Evolutionary conservation across 768 basidiomycete genomes (phyloP), one percentile per base, ranked within the genome.

Genomic region (Termitomyces sp.): DNA sequence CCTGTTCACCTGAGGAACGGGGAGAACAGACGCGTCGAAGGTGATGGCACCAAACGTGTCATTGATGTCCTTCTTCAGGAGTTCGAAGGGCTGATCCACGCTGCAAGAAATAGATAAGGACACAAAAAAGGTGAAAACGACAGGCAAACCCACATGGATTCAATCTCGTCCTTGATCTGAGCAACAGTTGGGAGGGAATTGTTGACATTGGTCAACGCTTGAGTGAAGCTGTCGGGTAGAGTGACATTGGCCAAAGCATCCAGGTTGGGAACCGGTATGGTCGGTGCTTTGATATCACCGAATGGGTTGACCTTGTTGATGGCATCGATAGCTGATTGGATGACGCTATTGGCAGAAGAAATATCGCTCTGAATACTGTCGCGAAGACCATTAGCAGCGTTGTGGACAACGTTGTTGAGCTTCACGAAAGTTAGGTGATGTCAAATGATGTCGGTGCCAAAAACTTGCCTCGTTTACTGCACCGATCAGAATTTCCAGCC

Each of bases 21-120:
- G 91, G 24, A 97, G 82, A 11, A 84, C 72, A 9, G 87, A 84
- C 8, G 89, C 79, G 67, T 92, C 81, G 74, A 95, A 90, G 39
- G 79, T 76, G 44, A 96, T 79, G n/a, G 82, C 82, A 35, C 81
- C 69, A 64, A 97, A 90, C 0, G 94, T 95, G 60, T 87, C 81
- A 70, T 96, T 96, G 73, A 98, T 94, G 54, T 96, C 92, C 62
- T 85, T 78, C 73, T 95, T 97, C 56, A 98, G 73, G 3, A 85
- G 78, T 68, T 97, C 92, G 69, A 98, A 97, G 0, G 96, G 96
- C 0, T 83, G 88, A 69, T 91, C 86, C 65, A 97, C 83, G 58
- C 90, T 94, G 62, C 9, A 24, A 35, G 58, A 63, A 20, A n/a
- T 56, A 24, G 60, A 55, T 60, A 54, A 32, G 16, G 57, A 22